Evolutionary conservation across 257 asterid genomes (phyloP).

Genomic region (Solanum corneliomulleri): DNA sequence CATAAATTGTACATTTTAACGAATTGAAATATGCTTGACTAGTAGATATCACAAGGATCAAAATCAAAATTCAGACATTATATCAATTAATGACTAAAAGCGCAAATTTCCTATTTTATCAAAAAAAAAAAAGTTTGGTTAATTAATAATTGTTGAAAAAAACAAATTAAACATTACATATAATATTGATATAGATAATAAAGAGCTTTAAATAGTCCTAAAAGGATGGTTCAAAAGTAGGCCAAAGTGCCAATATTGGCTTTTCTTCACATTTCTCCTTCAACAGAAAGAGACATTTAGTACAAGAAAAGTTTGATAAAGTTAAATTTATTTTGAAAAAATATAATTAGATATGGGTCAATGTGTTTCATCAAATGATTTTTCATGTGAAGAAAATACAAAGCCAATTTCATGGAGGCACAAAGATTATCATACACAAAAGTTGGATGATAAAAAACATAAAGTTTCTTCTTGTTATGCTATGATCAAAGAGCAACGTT

Average conservation of each 20-base stretch:
- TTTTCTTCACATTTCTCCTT: too few relatives aligned
- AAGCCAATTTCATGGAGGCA: not conserved
- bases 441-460: not conserved
- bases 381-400: not conserved
- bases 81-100: not conserved
- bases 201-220: not conserved
- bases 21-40: not conserved
- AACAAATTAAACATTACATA: not conserved
- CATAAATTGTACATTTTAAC: not conserved
- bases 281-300: not conserved
- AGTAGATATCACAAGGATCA: not conserved
- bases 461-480: not conserved
- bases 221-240: not conserved
- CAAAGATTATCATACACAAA: not conserved
- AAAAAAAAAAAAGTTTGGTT: not conserved
- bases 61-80: not conserved
- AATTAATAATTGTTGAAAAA: not conserved
- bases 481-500: constrained; percentile 15
- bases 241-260: too few relatives aligned
- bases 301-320: not conserved
- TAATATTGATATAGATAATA: not conserved
- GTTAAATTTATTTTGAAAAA: not conserved
- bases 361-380: constrained; percentile 9
- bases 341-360: not conserved
- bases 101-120: not conserved